Evolutionary conservation across 331 rosid species (phyloP).

Genomic region (Prunus yedoensis): DNA sequence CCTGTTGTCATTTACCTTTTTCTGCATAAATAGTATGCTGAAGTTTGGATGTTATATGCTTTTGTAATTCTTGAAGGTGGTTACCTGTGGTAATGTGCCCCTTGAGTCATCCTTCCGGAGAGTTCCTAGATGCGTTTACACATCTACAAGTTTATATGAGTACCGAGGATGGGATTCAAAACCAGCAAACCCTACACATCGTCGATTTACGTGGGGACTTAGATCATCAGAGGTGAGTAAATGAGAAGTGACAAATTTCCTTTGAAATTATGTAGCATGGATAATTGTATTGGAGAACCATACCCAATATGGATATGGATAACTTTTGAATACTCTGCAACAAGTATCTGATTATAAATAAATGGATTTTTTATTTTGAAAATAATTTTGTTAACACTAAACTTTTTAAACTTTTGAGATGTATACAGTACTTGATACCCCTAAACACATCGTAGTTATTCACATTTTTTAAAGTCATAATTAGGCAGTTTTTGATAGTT

Average conservation of each 20-base stretch:
- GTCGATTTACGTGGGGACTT: slow-evolving; percentile 94
- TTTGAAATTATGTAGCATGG: background rate
- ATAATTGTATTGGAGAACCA: background rate
- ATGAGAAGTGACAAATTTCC: slow-evolving; percentile 5
- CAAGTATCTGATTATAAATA: background rate
- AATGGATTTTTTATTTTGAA: background rate
- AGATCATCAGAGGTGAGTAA: slow-evolving; percentile 80
- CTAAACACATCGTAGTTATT: background rate
- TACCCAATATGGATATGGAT: background rate
- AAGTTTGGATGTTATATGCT: slow-evolving; percentile 30
- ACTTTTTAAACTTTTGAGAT: no score
- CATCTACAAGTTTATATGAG: slow-evolving; percentile 88
- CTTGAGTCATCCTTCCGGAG: slow-evolving; percentile 91
- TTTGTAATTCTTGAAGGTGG: slow-evolving; percentile 69
- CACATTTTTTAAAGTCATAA: background rate
- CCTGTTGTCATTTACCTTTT: slow-evolving; percentile 16
- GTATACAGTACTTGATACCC: background rate
- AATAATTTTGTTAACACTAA: background rate
- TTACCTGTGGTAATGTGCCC: slow-evolving; percentile 96
- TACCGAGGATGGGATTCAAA: slow-evolving; percentile 98
- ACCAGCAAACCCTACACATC: slow-evolving; percentile 88
- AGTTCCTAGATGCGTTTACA: slow-evolving; percentile 94
- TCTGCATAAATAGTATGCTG: slow-evolving; percentile 20
- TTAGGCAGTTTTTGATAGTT: background rate
- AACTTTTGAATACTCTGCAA: background rate